Conservation (phyloP, 768 basidiomycete species). For the Tricholoma matsutake region DNA sequence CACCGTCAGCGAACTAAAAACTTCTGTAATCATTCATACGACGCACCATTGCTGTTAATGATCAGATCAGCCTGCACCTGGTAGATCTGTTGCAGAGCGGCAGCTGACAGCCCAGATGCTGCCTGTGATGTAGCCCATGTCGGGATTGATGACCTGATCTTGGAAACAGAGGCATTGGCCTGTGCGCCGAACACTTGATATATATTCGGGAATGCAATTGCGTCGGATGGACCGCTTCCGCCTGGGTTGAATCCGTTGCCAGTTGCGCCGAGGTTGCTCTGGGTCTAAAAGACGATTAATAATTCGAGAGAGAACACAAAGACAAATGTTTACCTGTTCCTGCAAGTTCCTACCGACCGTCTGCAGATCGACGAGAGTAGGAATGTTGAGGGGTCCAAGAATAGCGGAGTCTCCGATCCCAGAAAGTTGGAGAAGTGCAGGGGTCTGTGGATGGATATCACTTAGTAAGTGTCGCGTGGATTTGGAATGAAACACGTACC, state of each 20-base stretch:
- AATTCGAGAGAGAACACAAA: neutral
- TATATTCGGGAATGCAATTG: conserved; percentile 50
- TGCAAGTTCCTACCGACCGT: conserved; percentile 57
- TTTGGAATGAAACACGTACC: conserved; percentile 14
- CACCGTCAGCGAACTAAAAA: neutral
- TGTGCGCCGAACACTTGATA: conserved; percentile 41
- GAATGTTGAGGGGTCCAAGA: conserved; percentile 45
- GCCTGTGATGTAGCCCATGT: conserved; percentile 45
- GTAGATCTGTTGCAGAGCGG: conserved; percentile 41
- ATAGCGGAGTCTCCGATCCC: conserved; percentile 51
- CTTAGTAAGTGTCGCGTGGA: neutral
- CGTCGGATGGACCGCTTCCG: conserved; percentile 44
- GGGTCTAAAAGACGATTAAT: conserved; percentile 27
- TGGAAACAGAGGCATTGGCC: conserved; percentile 29
- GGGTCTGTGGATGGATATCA: conserved; percentile 29
- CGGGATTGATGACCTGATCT: conserved; percentile 35
- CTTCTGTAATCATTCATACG: neutral
- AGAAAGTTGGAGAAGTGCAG: conserved; percentile 49
- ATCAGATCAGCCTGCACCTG: conserved; percentile 46
- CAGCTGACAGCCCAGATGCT: conserved; percentile 33
- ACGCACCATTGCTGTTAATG: conserved; percentile 42
- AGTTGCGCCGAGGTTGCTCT: conserved; percentile 38
- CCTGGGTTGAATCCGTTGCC: conserved; percentile 39
- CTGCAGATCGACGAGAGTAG: conserved; percentile 41
- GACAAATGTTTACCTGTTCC: conserved; percentile 38